Percentiles rank a stretch among this genome's conserved stretches.
phyloP scores from a whole-genome alignment of 495 filamentous ascomycete genomes.

The Trichoderma virens region DNA sequence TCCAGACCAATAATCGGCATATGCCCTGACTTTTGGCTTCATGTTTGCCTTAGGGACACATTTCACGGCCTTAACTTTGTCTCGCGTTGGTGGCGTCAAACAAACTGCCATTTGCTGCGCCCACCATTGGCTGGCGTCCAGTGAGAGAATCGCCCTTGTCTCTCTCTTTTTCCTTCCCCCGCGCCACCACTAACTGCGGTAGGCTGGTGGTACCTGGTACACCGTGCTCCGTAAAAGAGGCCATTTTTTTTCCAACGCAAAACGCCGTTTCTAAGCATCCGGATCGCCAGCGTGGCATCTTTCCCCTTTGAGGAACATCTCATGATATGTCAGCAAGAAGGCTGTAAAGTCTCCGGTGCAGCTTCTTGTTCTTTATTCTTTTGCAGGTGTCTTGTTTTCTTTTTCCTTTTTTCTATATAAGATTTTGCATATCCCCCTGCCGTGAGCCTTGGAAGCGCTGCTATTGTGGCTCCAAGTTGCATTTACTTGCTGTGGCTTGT shows the following conservation, averaged over 20 bases:
- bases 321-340: slow-evolving; percentile 7
- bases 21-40: too few species aligned
- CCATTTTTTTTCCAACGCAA: too few species aligned
- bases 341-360: neutral
- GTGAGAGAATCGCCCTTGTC: neutral
- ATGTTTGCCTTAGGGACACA: too few species aligned
- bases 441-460: neutral
- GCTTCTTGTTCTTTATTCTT: neutral
- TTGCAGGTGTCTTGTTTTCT: neutral
- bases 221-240: neutral
- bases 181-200: neutral
- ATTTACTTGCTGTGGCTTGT: neutral
- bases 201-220: neutral
- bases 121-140: neutral
- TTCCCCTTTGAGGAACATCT: slow-evolving; percentile 3
- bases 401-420: neutral
- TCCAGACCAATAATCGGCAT: too few species aligned
- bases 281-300: slow-evolving; percentile 8
- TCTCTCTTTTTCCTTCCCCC: neutral
- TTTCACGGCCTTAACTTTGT: neutral
- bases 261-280: neutral
- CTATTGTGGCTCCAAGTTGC: neutral
- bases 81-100: slow-evolving; percentile 3
- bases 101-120: neutral
- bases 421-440: neutral